A percentile compares a stretch with the other conserved stretches of the same genome.
Conservation (phyloP, 768 basidiomycete species). For the Cyclocybe aegerita region DNA sequence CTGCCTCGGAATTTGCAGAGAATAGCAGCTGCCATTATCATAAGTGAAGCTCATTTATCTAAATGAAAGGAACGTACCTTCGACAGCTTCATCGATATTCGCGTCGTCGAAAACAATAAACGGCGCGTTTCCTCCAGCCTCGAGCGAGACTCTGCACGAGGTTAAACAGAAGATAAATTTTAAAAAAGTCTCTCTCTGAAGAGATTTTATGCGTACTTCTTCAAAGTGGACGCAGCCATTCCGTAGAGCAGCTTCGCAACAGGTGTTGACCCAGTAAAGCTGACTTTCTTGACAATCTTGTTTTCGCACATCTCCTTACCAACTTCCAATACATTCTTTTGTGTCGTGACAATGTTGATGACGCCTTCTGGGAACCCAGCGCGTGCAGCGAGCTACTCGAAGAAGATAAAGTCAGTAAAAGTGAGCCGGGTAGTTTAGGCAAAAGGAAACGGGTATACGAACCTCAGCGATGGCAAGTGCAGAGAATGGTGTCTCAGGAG, state of each 20-base stretch:
- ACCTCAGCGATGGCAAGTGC: slow-evolving; percentile 88
- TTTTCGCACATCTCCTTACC: slow-evolving; percentile 95
- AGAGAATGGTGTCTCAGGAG: slow-evolving; percentile 93
- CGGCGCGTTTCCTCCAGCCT: slow-evolving; percentile 93
- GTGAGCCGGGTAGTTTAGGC: neutral
- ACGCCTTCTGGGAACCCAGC: slow-evolving; percentile 97
- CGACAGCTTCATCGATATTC: slow-evolving; percentile 88
- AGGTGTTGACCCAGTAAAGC: slow-evolving; percentile 86
- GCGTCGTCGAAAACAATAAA: slow-evolving; percentile 99
- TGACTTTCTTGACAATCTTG: slow-evolving; percentile 81
- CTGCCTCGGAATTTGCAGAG: slow-evolving; percentile 76
- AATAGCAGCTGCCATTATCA: slow-evolving; percentile 52
- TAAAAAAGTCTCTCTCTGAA: neutral
- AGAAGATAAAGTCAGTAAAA: neutral
- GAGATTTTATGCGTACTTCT: slow-evolving; percentile 56
- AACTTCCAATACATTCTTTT: slow-evolving; percentile 81
- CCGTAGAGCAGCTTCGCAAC: slow-evolving; percentile 77
- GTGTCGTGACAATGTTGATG: slow-evolving; percentile 90
- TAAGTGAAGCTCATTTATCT: neutral
- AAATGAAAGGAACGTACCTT: slow-evolving; percentile 44
- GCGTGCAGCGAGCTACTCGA: slow-evolving; percentile 65
- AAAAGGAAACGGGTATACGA: slow-evolving; percentile 23
- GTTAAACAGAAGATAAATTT: neutral
- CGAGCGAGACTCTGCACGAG: slow-evolving; percentile 58
- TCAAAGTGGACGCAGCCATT: slow-evolving; percentile 74